Percentiles rank a stretch among this genome's conserved stretches.
phyloP scores from a whole-genome alignment of 495 filamentous ascomycete species.

The Ramalina intermedia region DNA sequence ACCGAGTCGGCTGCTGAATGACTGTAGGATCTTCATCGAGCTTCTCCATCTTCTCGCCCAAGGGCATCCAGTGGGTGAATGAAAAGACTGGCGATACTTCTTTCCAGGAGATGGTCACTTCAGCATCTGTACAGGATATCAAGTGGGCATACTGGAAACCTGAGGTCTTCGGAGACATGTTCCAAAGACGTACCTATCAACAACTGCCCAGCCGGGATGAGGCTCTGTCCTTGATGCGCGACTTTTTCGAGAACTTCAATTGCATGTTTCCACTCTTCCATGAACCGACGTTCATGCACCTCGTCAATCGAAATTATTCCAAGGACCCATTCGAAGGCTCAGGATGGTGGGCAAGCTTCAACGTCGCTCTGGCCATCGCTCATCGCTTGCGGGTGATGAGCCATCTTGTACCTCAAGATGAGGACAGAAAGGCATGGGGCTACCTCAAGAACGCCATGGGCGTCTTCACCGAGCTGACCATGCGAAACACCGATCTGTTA shows the following conservation, averaged over 20 bases:
- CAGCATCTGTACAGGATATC: slow-evolving; percentile 67
- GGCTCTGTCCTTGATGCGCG: slow-evolving; percentile 68
- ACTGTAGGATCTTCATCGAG: slow-evolving; percentile 79
- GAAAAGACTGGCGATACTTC: slow-evolving; percentile 90
- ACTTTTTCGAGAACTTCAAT: slow-evolving; percentile 97
- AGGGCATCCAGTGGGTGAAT: slow-evolving; percentile 97
- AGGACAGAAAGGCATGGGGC: slow-evolving; percentile 85
- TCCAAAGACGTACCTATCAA: slow-evolving; percentile 69
- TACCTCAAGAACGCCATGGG: slow-evolving; percentile 96
- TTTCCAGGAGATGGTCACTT: slow-evolving; percentile 91
- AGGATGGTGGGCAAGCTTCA: slow-evolving; percentile 97
- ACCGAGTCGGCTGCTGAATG: slow-evolving; percentile 13
- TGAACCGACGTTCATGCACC: slow-evolving; percentile 93
- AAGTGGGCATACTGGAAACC: slow-evolving; percentile 96
- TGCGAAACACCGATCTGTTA: slow-evolving; percentile 89
- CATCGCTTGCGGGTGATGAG: slow-evolving; percentile 91
- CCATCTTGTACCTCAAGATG: slow-evolving; percentile 75
- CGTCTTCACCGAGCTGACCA: slow-evolving; percentile 77
- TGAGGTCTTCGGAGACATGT: slow-evolving; percentile 88
- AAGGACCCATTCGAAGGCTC: slow-evolving; percentile 86
- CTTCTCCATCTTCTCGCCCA: slow-evolving; percentile 96
- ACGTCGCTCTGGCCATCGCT: slow-evolving; percentile 82
- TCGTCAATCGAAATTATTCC: slow-evolving; percentile 87
- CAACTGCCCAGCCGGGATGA: slow-evolving; percentile 70
- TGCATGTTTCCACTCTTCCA: slow-evolving; percentile 97